Base-by-base conservation (phyloP, 2,329 filamentous ascomycete species). In the Aspergillus sp. region DNA sequence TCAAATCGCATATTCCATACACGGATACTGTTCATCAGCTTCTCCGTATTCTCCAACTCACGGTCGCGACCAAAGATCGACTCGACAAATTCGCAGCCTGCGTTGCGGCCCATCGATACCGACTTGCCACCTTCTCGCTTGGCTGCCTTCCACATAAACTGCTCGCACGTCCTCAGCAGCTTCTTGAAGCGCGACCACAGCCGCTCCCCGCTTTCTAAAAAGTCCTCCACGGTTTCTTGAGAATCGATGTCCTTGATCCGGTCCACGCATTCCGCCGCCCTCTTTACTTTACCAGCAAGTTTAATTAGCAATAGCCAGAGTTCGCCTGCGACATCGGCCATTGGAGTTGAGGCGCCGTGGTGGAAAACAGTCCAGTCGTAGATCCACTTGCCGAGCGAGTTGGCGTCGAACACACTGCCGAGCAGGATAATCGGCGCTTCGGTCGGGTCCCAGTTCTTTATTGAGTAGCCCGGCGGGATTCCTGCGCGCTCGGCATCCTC, bases 331-430 rank as follows among this genome's bases (percentile, higher is more conserved):
- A 96, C 88, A 64, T 97, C 92, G 53, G 92, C 86, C 70, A 97
- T 90, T 50, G 92, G 90, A 11, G 89, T 91, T 41, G 85, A 85
- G 13, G 91, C 85, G 38, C 91, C 91, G 65, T 96, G 88, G 73
- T 89, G 88, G 79, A 91, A 96, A 62, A 97, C 91, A 17, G 95
- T 97, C 95, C 95, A 99, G 82, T 98, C 95, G 77, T 96, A 99
- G 71, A 99, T 96, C 95, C 95, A 99, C 78, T 97, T 97, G 70
- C 95, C 95, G 30, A 99, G 83, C 24, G 91, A 96, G 83, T 98
- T 97, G 70, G 93, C 91, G 72, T 98, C 95, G 71, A 98, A 98
- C 56, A 98, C 95, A 71, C 91, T 96, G 50, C 95, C 95, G 20
- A 98, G 83, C 24, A 99, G 85, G 71, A 97, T 88, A 72, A 99